Conservation (phyloP, 345 rosid species). For the Melaleuca quinquenervia region DNA sequence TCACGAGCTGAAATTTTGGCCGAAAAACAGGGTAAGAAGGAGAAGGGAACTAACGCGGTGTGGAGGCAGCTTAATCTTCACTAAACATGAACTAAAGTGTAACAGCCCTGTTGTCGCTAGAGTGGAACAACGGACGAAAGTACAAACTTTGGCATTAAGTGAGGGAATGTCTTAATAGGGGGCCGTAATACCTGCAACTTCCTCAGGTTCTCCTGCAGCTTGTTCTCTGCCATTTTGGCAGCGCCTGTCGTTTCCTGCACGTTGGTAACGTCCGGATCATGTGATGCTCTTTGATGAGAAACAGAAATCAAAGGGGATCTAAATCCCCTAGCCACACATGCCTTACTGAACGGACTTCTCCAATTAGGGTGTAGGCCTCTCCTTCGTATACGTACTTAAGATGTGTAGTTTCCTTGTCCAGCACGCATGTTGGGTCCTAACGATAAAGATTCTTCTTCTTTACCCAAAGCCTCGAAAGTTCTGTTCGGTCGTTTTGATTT, state of each 20-base stretch:
- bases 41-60: not conserved
- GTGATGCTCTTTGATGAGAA: not conserved
- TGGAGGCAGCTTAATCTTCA: no score
- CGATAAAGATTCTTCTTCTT: not conserved
- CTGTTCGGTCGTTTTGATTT: not conserved
- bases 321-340: not conserved
- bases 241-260: slow-evolving; percentile 49
- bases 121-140: not conserved
- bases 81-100: no score
- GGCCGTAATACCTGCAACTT: slow-evolving; percentile 57
- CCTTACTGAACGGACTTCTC: not conserved
- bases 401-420: not conserved
- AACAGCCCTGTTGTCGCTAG: not conserved
- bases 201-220: slow-evolving; percentile 61
- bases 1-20: not conserved
- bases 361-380: not conserved
- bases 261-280: not conserved
- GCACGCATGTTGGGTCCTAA: not conserved
- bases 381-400: not conserved
- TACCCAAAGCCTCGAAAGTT: not conserved
- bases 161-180: no score
- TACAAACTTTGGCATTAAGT: not conserved
- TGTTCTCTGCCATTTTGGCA: slow-evolving; percentile 75
- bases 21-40: not conserved
- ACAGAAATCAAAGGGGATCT: not conserved